A percentile compares a stretch with the other conserved stretches of the same genome.
Evolutionary conservation across 2,329 filamentous ascomycete genomes (phyloP).

Genomic region (Fonsecaea nubica): DNA sequence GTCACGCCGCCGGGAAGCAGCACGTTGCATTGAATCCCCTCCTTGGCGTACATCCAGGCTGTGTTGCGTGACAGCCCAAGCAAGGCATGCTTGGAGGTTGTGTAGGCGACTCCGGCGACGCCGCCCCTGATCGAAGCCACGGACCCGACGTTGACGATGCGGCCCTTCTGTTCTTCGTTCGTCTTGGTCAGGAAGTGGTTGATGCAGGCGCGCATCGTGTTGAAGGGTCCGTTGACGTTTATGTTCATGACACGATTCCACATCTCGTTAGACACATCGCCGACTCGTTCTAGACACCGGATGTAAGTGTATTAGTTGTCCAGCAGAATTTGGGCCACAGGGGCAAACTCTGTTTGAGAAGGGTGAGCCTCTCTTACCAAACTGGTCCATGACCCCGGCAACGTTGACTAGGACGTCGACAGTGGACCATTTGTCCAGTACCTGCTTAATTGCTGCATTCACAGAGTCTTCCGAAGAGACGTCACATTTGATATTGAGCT

Average conservation of each 20-base stretch:
- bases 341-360: background rate
- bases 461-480: constrained; percentile 17
- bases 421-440: constrained; percentile 14
- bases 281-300: constrained; percentile 3
- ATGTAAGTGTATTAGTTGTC: background rate
- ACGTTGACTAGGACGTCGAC: constrained; percentile 14
- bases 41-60: constrained; percentile 21
- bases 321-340: background rate
- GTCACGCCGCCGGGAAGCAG: constrained; percentile 17
- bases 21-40: constrained; percentile 18
- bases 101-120: constrained; percentile 16
- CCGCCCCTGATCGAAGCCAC: constrained; percentile 17
- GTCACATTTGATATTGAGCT: constrained; percentile 18
- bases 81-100: constrained; percentile 19
- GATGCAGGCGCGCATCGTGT: constrained; percentile 16
- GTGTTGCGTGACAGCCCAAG: constrained; percentile 21
- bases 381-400: constrained; percentile 19
- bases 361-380: background rate
- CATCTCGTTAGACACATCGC: constrained; percentile 15
- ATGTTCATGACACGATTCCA: constrained; percentile 20
- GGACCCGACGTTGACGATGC: constrained; percentile 21
- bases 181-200: constrained; percentile 15
- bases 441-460: constrained; percentile 16
- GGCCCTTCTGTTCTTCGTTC: constrained; percentile 18
- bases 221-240: constrained; percentile 18